Conservation (phyloP, 441 rosid species). For the Croton setiger region DNA sequence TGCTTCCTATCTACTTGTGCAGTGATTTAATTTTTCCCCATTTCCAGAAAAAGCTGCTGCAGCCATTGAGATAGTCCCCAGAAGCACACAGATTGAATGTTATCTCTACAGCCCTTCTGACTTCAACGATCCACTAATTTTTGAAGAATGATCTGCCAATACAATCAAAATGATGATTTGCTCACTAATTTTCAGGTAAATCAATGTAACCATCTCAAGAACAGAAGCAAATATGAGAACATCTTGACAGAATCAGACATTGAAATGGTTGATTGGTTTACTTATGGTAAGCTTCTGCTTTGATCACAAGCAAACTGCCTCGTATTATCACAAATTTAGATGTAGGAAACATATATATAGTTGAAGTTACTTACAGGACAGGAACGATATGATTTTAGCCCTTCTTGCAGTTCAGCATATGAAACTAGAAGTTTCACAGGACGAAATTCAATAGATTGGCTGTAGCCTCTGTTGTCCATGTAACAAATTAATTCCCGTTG, state of each 20-base stretch:
- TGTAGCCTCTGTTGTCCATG: conserved; percentile 57
- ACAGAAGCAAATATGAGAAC: not conserved
- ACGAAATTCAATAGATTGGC: conserved; percentile 73
- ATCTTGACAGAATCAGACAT: not conserved
- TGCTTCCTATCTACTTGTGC: too few relatives aligned
- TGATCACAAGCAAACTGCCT: not conserved
- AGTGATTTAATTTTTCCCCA: too few relatives aligned
- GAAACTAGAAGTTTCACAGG: conserved; percentile 75
- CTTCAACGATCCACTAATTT: conserved; percentile 37
- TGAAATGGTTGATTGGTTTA: not conserved
- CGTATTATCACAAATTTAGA: not conserved
- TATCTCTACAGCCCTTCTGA: not conserved
- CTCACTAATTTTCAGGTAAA: not conserved
- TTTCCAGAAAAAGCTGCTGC: not conserved
- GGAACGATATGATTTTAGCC: conserved; percentile 69
- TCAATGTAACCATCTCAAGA: not conserved
- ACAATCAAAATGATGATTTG: conserved; percentile 13
- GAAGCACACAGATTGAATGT: not conserved
- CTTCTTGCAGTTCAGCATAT: conserved; percentile 62
- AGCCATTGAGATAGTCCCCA: not conserved
- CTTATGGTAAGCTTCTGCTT: not conserved
- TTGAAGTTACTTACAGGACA: conserved; percentile 70
- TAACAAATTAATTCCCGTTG: conserved; percentile 68
- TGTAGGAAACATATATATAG: not conserved
- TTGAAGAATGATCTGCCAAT: conserved; percentile 44